Base-by-base conservation (phyloP, 2,329 filamentous ascomycete species). In the Fusarium chlamydosporum region DNA sequence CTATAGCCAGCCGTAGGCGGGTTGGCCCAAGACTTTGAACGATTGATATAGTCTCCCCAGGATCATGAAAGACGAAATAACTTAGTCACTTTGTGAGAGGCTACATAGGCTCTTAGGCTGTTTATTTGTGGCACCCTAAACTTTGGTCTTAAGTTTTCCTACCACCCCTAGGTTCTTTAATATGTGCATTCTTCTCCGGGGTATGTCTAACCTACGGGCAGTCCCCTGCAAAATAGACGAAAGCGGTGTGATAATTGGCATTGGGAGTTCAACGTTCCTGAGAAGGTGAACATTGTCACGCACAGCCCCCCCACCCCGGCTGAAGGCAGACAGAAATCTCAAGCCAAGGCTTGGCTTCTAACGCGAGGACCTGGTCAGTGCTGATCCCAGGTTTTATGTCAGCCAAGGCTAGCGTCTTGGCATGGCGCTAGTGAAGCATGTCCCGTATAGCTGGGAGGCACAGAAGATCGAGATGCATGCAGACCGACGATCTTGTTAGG, bases 391-490 rank as follows among this genome's bases (percentile, higher is more conserved):
- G 13, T 13, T 40, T 38, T 51, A 40, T 51, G 47, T 51, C 34
- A 18, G 6, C 23, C 11, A 10, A 4, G 12, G 12, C 47, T 51
- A 51, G 47, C 23, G 47, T 20, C 34, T 51, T 51, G 47, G 34
- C 7, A 11, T 27, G 37, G 37, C 52, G 54, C 71, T 73, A 73
- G 33, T 62, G 58, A 67, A 62, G 72, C 72, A 74, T 60, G 70
- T 61, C 50, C 70, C 67, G 72, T 73, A 62, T 71, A 74, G 65
- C 60, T 60, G 63, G 54, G 51, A 70, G 69, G 55, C 53, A 56
- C 63, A 60, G 50, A 48, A 68, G 59, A 73, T 71, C 67, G 65
- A 63, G 51, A 70, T 74, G 60, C 51, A 72, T 60, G 62, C 64
- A 68, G 45, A 56, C 62, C 18, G 56, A 59, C 57, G 66, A 69